phyloP scores from a whole-genome alignment of 164 flowering plant genomes.

The Akebia trifoliata region DNA sequence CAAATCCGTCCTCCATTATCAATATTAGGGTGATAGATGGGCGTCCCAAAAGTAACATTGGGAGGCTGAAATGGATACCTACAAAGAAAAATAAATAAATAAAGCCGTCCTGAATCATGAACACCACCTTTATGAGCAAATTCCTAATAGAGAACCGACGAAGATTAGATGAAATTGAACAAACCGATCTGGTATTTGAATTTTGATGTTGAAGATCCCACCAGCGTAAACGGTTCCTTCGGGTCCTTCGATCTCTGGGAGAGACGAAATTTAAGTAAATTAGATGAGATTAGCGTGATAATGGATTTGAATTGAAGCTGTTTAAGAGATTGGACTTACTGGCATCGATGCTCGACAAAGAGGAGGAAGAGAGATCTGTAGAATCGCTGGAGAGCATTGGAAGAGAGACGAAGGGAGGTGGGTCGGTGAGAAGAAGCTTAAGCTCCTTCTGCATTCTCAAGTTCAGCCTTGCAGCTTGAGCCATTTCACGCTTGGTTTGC shows the following conservation, averaged over 20 bases:
- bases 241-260: slow-evolving; percentile 67
- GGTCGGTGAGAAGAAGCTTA: slow-evolving; percentile 72
- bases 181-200: slow-evolving; percentile 84
- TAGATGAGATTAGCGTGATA: neutral
- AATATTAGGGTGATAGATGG: slow-evolving; percentile 88
- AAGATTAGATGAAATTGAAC: neutral
- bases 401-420: slow-evolving; percentile 74
- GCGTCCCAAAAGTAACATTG: slow-evolving; percentile 66
- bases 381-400: slow-evolving; percentile 41
- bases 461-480: slow-evolving; percentile 74
- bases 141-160: slow-evolving; percentile 5
- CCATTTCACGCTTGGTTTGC: no score
- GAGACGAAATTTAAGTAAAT: neutral
- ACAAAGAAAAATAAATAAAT: slow-evolving; percentile 8
- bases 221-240: slow-evolving; percentile 68
- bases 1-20: slow-evolving; percentile 90
- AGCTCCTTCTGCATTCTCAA: slow-evolving; percentile 87
- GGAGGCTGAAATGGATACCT: slow-evolving; percentile 97
- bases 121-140: neutral
- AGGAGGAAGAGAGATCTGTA: slow-evolving; percentile 25
- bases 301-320: neutral
- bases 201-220: slow-evolving; percentile 59
- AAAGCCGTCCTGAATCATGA: neutral
- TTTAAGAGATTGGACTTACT: slow-evolving; percentile 27
- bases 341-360: slow-evolving; percentile 50